Base-by-base conservation (phyloP, 768 basidiomycete species). In the Mycena sanguinolenta region DNA sequence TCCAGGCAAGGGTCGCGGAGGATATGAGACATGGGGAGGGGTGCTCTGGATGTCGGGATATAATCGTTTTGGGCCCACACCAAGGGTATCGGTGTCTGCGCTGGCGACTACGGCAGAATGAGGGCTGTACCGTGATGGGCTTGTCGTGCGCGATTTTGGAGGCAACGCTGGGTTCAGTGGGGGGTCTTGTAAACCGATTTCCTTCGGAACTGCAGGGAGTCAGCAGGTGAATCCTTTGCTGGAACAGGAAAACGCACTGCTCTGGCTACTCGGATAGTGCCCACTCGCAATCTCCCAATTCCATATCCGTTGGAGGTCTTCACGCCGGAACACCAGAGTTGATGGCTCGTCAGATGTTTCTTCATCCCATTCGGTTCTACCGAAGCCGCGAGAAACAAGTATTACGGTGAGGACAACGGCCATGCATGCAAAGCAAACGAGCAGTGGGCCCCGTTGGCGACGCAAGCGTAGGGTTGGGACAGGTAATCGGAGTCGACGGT, bases 231-330 rank as follows among this genome's bases (percentile, higher is more conserved):
- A 23, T 13, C 42, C 53, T 52, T 55, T 60, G 69, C 44, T 42
- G 54, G 64, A 63, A 34, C 62, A 63, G 39, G 55, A 80, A 25
- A 58, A 83, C 93, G 77, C 80, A 94, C 94, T 88, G 58, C 86
- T 85, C 59, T 88, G 84, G 57, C 82, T 84, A 77, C 92, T 94
- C 27, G 96, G 96, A 82, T 92, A 93, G 82, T 97, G 95, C 8
- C 96, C 96, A 73, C 93, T 93, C 49, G 90, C 87, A 65, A 98
- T 87, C 84, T 97, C 96, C 96, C 96, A 98, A 70, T 89, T 87
- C 96, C 96, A 98, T 77, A 98, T 92, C 77, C 89, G 86, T 78
- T 92, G 92, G 34, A 97, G 79, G 75, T 96, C 92, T 49, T 90
- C 84, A 30, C 90, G 85, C 46, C 83, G 82, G 74, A 89, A 95